Percentiles rank a stretch among this genome's conserved stretches.
Conservation (phyloP, 1,284 basidiomycete species). For the Cryptococcus sp. region DNA sequence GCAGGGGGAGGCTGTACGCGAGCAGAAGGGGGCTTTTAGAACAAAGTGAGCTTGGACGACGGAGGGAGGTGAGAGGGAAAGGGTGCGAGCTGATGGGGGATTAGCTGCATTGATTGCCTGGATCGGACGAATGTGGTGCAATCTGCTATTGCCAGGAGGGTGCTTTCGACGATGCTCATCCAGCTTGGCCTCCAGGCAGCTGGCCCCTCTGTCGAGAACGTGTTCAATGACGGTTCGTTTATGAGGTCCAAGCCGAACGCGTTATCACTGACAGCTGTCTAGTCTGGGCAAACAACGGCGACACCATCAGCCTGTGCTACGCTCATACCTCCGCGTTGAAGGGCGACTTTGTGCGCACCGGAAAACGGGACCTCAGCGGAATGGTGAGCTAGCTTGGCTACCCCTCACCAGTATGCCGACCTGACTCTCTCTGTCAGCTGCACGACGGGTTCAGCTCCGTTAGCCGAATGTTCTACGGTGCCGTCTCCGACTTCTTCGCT, state of each 20-base stretch:
- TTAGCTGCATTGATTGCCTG: slow-evolving; percentile 87
- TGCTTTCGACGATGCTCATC: slow-evolving; percentile 74
- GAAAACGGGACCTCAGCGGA: slow-evolving; percentile 85
- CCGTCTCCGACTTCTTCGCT: slow-evolving; percentile 86
- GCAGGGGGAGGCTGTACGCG: slow-evolving; percentile 65
- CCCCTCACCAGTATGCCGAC: neutral
- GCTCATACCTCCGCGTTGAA: slow-evolving; percentile 62
- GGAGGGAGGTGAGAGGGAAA: neutral
- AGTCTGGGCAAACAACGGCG: slow-evolving; percentile 73
- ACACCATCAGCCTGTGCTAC: slow-evolving; percentile 55
- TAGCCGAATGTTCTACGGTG: slow-evolving; percentile 61
- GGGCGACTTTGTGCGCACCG: slow-evolving; percentile 96
- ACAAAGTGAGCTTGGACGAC: slow-evolving; percentile 49
- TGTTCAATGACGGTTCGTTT: slow-evolving; percentile 78
- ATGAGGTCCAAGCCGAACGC: neutral
- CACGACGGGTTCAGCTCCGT: slow-evolving; percentile 89
- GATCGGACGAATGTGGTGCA: slow-evolving; percentile 88
- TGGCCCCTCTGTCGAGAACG: slow-evolving; percentile 62
- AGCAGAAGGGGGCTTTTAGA: slow-evolving; percentile 79
- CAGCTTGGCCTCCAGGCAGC: slow-evolving; percentile 58
- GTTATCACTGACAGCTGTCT: slow-evolving; percentile 10
- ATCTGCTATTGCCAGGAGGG: slow-evolving; percentile 83
- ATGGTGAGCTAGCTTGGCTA: slow-evolving; percentile 58
- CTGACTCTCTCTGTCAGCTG: slow-evolving; percentile 24
- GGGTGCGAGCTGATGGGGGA: slow-evolving; percentile 19